Conservation (phyloP, 495 filamentous ascomycete genomes). For the Glutinoglossum americanum region DNA sequence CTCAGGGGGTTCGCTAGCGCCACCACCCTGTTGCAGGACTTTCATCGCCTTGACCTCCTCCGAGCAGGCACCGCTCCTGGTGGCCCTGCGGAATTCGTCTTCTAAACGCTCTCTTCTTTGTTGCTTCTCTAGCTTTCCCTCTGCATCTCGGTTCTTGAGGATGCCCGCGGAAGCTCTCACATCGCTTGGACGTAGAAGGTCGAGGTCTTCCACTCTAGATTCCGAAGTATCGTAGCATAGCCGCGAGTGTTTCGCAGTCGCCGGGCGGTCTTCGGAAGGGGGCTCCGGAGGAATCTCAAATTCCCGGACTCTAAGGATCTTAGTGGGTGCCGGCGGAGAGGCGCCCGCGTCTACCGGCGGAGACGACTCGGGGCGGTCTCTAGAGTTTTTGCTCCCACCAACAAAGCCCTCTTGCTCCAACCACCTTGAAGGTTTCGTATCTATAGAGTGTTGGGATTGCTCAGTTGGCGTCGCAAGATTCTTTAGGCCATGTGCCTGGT, state of each 20-base stretch:
- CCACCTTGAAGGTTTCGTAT: not conserved
- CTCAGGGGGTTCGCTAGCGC: not conserved
- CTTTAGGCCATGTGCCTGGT: not conserved
- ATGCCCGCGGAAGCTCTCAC: conserved; percentile 24
- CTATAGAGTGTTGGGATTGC: not conserved
- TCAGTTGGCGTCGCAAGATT: not conserved
- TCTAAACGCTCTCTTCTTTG: conserved; percentile 16
- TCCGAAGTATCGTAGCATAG: conserved; percentile 5
- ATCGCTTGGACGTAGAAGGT: conserved; percentile 25
- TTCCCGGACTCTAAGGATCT: not conserved
- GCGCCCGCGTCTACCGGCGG: not conserved
- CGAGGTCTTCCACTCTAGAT: conserved; percentile 20
- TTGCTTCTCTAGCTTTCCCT: conserved; percentile 13
- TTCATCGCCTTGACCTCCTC: not conserved
- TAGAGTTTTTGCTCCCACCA: not conserved
- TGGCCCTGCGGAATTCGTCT: conserved; percentile 10
- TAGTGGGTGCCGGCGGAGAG: not conserved
- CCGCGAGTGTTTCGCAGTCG: not conserved
- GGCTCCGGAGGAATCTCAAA: not conserved
- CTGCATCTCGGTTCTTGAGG: conserved; percentile 10
- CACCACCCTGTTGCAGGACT: not conserved
- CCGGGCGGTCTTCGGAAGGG: not conserved
- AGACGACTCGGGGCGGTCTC: not conserved
- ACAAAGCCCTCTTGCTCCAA: conserved; percentile 2
- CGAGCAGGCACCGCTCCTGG: not conserved